Evolutionary conservation across 148 eudicot genomes (phyloP).

Genomic region (Silene conica): DNA sequence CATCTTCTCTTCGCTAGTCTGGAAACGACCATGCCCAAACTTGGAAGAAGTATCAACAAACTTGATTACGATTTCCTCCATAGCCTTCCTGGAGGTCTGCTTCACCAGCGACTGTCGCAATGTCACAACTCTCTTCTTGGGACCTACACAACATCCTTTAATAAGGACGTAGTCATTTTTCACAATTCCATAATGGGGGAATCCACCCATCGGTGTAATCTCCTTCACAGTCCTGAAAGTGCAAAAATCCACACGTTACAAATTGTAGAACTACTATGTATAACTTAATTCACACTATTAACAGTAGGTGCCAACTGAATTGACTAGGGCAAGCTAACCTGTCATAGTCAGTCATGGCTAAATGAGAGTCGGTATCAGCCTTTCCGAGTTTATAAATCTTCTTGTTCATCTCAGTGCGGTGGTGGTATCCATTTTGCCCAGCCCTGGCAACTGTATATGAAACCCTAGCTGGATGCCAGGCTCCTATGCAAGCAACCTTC

Average conservation of each 20-base stretch:
- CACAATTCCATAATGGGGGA: constrained; percentile 73
- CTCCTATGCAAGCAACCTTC: constrained; percentile 78
- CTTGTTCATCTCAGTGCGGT: constrained; percentile 78
- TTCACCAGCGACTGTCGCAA: constrained; percentile 56
- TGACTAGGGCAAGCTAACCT: constrained; percentile 34
- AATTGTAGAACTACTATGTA: no score
- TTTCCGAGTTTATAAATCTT: constrained; percentile 68
- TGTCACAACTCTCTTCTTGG: constrained; percentile 72
- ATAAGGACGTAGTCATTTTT: constrained; percentile 69
- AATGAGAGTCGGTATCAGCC: constrained; percentile 49
- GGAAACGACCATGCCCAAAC: constrained; percentile 79
- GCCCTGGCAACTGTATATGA: constrained; percentile 83
- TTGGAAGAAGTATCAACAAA: constrained; percentile 74
- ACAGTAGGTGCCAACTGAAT: no score
- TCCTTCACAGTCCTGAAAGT: constrained; percentile 62
- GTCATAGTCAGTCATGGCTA: constrained; percentile 64
- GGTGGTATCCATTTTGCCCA: constrained; percentile 81
- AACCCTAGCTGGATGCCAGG: constrained; percentile 86
- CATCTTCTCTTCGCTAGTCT: constrained; percentile 54
- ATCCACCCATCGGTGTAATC: constrained; percentile 79
- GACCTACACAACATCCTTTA: constrained; percentile 73
- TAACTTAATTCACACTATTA: no score
- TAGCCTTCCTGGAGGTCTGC: constrained; percentile 62
- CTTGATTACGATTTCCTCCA: constrained; percentile 56
- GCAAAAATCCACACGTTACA: no score